Evolutionary conservation across 2,329 filamentous ascomycete genomes (phyloP).

Genomic region (Cladophialophora bantiana): DNA sequence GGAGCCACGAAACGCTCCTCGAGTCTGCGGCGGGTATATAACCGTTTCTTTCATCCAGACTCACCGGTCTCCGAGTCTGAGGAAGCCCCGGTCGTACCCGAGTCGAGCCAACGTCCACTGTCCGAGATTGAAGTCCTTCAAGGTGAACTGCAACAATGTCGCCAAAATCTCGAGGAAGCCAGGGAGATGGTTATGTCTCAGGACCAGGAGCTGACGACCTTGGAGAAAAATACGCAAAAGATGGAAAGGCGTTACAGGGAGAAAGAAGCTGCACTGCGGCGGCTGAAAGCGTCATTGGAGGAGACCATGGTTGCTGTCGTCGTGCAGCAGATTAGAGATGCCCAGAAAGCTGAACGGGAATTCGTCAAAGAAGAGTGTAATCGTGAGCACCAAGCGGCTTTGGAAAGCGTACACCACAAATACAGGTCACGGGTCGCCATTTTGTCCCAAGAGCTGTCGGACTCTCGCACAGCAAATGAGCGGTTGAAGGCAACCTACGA

Average conservation of each 20-base stretch:
- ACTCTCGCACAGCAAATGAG: constrained; percentile 30
- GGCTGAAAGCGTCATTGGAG: constrained; percentile 34
- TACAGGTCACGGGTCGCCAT: constrained; percentile 37
- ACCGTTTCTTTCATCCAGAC: constrained; percentile 35
- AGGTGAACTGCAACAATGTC: constrained; percentile 36
- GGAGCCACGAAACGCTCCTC: constrained; percentile 31
- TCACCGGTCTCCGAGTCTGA: constrained; percentile 3
- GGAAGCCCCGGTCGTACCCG: constrained; percentile 6
- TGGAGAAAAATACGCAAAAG: constrained; percentile 42
- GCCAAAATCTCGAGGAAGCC: constrained; percentile 34
- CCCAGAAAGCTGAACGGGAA: constrained; percentile 34
- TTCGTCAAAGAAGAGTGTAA: constrained; percentile 29
- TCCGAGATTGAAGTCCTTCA: constrained; percentile 25
- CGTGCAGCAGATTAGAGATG: constrained; percentile 37
- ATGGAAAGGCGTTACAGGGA: constrained; percentile 39
- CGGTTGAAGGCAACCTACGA: constrained; percentile 30
- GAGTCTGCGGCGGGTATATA: constrained; percentile 35
- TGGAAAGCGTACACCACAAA: constrained; percentile 35
- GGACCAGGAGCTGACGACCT: constrained; percentile 32
- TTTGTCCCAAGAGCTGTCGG: constrained; percentile 32
- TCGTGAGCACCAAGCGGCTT: constrained; percentile 25
- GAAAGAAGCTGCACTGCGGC: constrained; percentile 33
- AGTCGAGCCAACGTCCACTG: constrained; percentile 11
- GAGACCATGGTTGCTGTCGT: constrained; percentile 37
- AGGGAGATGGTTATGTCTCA: constrained; percentile 31